Conservation (phyloP, 2,329 filamentous ascomycete genomes). For the Fusarium floridanum region DNA sequence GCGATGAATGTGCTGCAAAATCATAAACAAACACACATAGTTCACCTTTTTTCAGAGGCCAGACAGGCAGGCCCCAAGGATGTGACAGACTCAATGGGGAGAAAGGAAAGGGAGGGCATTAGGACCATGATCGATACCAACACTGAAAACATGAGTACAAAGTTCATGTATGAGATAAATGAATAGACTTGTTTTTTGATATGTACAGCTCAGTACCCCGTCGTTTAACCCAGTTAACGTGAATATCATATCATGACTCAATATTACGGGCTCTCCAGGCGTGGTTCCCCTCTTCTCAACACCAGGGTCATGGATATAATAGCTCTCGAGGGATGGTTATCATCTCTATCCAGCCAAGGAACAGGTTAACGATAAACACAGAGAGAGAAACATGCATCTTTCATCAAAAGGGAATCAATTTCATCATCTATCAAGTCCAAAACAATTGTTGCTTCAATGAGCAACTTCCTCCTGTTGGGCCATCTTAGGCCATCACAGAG, state of each 20-base stretch:
- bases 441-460: conserved; percentile 36
- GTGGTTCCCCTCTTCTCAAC: not conserved
- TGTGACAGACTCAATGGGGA: conserved; percentile 1
- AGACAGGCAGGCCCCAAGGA: conserved; percentile 3
- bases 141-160: conserved; percentile 37
- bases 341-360: not conserved
- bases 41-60: not conserved
- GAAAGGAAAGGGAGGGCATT: conserved; percentile 2
- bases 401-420: conserved; percentile 48
- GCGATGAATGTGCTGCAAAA: not conserved
- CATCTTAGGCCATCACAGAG: conserved; percentile 18
- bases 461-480: conserved; percentile 22
- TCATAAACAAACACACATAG: not conserved
- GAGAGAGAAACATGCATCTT: not conserved
- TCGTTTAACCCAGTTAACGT: not conserved
- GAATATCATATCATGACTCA: not conserved
- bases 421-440: conserved; percentile 49
- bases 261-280: not conserved
- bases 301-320: not conserved
- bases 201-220: not conserved
- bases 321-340: not conserved
- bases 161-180: conserved; percentile 24
- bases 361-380: not conserved
- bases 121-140: conserved; percentile 40
- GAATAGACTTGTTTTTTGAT: conserved; percentile 34